These are phyloP conservation scores for Plectosphaerella plurivora DNA, from an alignment of 2,329 filamentous ascomycete species.

Conservation along the genomic window DNA sequence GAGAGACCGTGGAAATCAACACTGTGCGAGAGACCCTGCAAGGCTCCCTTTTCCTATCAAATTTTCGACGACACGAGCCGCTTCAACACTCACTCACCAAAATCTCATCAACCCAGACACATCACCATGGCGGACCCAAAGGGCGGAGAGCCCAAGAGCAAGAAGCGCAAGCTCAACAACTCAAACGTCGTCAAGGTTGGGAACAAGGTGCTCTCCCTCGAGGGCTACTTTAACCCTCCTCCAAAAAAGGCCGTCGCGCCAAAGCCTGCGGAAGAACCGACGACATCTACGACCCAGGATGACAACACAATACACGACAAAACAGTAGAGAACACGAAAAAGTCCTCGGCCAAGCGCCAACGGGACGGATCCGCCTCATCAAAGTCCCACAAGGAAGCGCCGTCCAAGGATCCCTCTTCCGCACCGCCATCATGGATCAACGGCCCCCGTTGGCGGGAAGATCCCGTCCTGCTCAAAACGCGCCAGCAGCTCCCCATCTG, in stretches of 20 bases:
- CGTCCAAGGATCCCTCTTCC: constrained; percentile 9
- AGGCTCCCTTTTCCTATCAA: neutral
- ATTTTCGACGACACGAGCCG: neutral
- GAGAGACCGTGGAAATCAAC: neutral
- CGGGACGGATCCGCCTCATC: neutral
- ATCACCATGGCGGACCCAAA: constrained; percentile 10
- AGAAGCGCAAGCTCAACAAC: constrained; percentile 29
- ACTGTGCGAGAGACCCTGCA: neutral
- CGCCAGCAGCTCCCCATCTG: constrained; percentile 78
- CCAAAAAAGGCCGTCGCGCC: constrained; percentile 10
- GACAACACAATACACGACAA: neutral
- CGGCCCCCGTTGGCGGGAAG: constrained; percentile 15
- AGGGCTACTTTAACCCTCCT: constrained; percentile 41
- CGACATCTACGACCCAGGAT: neutral
- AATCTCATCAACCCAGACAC: neutral
- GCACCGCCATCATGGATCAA: neutral
- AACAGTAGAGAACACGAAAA: neutral
- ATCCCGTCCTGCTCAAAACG: constrained; percentile 31
- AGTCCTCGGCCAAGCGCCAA: neutral
- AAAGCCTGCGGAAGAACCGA: neutral
- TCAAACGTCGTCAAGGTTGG: constrained; percentile 39
- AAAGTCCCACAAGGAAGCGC: neutral
- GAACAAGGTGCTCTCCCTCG: constrained; percentile 42
- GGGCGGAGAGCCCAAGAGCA: constrained; percentile 24
- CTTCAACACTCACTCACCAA: neutral